phyloP scores from a whole-genome alignment of 768 basidiomycete species.

The Suillus hirtellus region DNA sequence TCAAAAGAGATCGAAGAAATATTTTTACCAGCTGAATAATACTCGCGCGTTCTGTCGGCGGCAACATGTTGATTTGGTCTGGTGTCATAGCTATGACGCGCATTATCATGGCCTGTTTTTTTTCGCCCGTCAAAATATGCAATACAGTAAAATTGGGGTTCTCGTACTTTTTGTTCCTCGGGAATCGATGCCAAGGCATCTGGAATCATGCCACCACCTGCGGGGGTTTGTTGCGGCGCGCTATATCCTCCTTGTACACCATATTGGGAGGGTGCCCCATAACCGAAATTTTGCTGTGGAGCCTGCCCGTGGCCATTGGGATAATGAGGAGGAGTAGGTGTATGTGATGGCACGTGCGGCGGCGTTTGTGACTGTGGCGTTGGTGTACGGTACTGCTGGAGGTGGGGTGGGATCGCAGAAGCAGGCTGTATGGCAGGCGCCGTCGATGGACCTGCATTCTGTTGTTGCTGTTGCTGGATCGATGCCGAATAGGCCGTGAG shows the following conservation, averaged over 20 bases:
- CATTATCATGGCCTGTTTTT: slow-evolving; percentile 64
- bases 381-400: slow-evolving; percentile 35
- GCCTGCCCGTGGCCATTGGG: slow-evolving; percentile 31
- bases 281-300: slow-evolving; percentile 26
- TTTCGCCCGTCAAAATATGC: neutral
- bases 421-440: slow-evolving; percentile 24
- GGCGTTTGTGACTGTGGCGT: slow-evolving; percentile 34
- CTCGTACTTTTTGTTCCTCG: slow-evolving; percentile 61
- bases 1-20: slow-evolving; percentile 9
- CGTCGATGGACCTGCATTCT: slow-evolving; percentile 22
- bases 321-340: slow-evolving; percentile 11
- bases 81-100: slow-evolving; percentile 81
- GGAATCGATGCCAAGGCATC: slow-evolving; percentile 60
- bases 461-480: slow-evolving; percentile 7
- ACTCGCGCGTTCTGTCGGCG: slow-evolving; percentile 70
- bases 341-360: slow-evolving; percentile 20
- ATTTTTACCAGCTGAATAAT: slow-evolving; percentile 78
- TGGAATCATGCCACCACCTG: slow-evolving; percentile 34
- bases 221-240: slow-evolving; percentile 18
- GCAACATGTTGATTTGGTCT: slow-evolving; percentile 77
- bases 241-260: slow-evolving; percentile 19
- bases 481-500: slow-evolving; percentile 49
- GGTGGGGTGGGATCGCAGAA: slow-evolving; percentile 50
- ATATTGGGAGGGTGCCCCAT: slow-evolving; percentile 17
- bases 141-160: too few species aligned